A percentile compares a stretch with the other conserved stretches of the same genome.
phyloP scores from a whole-genome alignment of 1,284 basidiomycete species.

The Trichosporon faecale region DNA sequence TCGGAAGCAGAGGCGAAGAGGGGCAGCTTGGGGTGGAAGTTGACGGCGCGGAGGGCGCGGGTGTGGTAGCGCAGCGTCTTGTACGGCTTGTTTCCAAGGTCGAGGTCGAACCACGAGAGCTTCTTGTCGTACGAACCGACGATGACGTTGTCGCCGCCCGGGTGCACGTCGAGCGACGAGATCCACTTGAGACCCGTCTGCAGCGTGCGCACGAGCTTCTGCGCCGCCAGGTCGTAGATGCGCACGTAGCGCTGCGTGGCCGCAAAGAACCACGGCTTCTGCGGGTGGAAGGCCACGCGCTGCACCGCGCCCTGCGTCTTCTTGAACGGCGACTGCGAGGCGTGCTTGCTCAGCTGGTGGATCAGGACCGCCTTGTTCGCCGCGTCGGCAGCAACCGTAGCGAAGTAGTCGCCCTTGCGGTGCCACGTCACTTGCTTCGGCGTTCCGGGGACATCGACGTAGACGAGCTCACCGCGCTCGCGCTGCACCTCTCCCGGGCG shows the following conservation, averaged over 20 bases:
- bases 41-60: slow-evolving; percentile 83
- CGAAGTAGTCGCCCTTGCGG: slow-evolving; percentile 89
- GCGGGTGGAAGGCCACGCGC: slow-evolving; percentile 88
- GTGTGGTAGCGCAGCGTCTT: slow-evolving; percentile 95
- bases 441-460: slow-evolving; percentile 63
- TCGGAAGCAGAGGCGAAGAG: slow-evolving; percentile 94
- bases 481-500: slow-evolving; percentile 55
- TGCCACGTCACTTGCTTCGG: slow-evolving; percentile 90
- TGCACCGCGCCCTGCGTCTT: slow-evolving; percentile 89
- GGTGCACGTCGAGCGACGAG: slow-evolving; percentile 92
- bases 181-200: slow-evolving; percentile 95
- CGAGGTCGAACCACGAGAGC: slow-evolving; percentile 97
- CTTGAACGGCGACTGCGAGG: slow-evolving; percentile 96
- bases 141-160: slow-evolving; percentile 90
- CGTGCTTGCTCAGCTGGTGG: slow-evolving; percentile 87
- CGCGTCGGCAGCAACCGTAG: slow-evolving; percentile 66
- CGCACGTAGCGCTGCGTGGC: slow-evolving; percentile 98
- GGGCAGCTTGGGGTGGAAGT: slow-evolving; percentile 91
- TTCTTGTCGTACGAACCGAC: slow-evolving; percentile 97
- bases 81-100: slow-evolving; percentile 92
- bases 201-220: slow-evolving; percentile 87
- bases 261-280: slow-evolving; percentile 93
- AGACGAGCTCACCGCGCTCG: slow-evolving; percentile 56
- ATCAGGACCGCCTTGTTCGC: slow-evolving; percentile 57
- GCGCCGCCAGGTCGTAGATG: slow-evolving; percentile 90